A percentile compares a stretch with the other conserved stretches of the same genome.
Evolutionary conservation across 2,329 filamentous ascomycete genomes (phyloP).

Genomic region (Beauveria rudraprayagi): DNA sequence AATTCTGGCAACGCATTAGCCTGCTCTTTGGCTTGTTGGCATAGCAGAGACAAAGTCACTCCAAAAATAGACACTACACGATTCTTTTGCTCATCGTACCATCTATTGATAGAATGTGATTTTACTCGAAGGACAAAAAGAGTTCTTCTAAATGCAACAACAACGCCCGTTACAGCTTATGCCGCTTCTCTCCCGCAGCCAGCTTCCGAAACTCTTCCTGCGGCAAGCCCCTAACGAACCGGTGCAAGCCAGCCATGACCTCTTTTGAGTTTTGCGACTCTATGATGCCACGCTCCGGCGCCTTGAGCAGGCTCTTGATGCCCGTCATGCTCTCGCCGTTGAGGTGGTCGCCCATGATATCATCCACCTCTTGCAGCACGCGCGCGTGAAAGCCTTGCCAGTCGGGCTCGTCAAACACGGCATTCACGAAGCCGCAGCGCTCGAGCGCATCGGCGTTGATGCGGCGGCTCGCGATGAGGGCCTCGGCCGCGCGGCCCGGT

Average conservation of each 20-base stretch:
- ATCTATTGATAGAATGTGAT: neutral
- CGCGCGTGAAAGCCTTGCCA: conserved; percentile 59
- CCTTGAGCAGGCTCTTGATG: conserved; percentile 77
- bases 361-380: conserved; percentile 74
- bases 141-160: no score
- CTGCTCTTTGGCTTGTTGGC: conserved; percentile 73
- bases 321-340: conserved; percentile 69
- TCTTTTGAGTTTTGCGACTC: conserved; percentile 75
- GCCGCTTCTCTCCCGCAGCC: conserved; percentile 81
- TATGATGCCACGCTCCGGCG: conserved; percentile 62
- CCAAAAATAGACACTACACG: neutral
- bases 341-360: conserved; percentile 71
- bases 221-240: conserved; percentile 72
- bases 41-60: conserved; percentile 17
- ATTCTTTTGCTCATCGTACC: neutral
- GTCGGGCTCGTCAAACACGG: conserved; percentile 61
- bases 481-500: conserved; percentile 78
- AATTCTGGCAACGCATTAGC: conserved; percentile 78
- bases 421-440: conserved; percentile 75
- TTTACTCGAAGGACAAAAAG: no score
- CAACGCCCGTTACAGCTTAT: conserved; percentile 62
- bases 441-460: conserved; percentile 68
- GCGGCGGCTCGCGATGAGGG: conserved; percentile 79
- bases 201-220: conserved; percentile 85
- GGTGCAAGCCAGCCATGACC: conserved; percentile 75